phyloP scores from a whole-genome alignment of 345 rosid genomes.

The Jatropha curcas region DNA sequence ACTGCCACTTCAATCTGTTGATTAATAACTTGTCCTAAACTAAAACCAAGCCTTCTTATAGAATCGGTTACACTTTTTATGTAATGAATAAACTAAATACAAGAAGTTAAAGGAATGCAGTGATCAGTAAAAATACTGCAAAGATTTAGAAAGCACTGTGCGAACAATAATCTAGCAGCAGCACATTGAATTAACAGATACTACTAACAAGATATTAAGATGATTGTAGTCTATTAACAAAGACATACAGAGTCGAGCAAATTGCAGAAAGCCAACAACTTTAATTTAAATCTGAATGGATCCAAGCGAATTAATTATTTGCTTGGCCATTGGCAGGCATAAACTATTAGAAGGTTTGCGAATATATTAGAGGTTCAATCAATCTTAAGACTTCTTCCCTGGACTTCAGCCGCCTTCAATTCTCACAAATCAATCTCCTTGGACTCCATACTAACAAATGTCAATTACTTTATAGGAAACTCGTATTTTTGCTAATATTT shows the following conservation, averaged over 20 bases:
- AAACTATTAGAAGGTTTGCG: no score
- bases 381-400: not conserved
- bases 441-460: not conserved
- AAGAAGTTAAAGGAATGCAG: not conserved
- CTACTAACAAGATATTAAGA: not conserved
- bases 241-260: not conserved
- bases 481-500: not conserved
- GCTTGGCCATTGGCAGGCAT: no score
- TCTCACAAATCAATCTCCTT: not conserved
- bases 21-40: not conserved
- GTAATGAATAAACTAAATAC: not conserved
- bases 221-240: no score
- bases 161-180: no score
- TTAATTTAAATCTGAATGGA: not conserved
- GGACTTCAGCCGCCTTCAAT: not conserved
- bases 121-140: not conserved
- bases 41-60: not conserved
- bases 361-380: no score
- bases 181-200: no score
- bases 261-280: not conserved
- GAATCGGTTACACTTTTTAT: not conserved
- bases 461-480: not conserved
- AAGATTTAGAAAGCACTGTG: no score
- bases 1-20: not conserved
- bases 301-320: no score